phyloP scores from a whole-genome alignment of 108 stramenopile genomes.

The Skeletonema potamos region DNA sequence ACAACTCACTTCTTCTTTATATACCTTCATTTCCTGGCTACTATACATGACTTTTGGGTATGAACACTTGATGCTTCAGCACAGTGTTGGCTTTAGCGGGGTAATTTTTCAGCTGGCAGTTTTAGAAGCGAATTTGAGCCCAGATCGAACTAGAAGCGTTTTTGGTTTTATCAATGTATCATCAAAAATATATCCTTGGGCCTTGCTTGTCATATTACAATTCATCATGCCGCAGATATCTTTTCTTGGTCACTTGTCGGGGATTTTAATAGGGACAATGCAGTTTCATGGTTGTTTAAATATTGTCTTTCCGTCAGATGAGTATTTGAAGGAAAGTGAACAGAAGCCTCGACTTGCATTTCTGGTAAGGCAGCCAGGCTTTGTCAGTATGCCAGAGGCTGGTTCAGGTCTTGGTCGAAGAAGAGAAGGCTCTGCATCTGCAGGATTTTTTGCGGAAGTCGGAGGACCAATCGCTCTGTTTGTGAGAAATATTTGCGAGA shows the following conservation, averaged over 20 bases:
- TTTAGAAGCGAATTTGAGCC: slow-evolving; percentile 60
- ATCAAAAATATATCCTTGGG: slow-evolving; percentile 78
- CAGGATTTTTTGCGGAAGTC: background rate
- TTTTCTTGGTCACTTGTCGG: slow-evolving; percentile 75
- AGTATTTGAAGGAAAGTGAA: slow-evolving; percentile 43
- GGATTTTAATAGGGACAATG: slow-evolving; percentile 69
- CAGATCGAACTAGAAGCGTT: slow-evolving; percentile 50
- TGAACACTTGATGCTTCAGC: slow-evolving; percentile 59
- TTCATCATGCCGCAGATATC: slow-evolving; percentile 79
- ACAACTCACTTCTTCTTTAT: slow-evolving; percentile 55
- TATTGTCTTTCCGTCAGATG: slow-evolving; percentile 37
- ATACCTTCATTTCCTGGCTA: slow-evolving; percentile 57
- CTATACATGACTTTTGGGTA: slow-evolving; percentile 42
- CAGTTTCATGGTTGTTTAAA: slow-evolving; percentile 58
- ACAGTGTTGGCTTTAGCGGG: slow-evolving; percentile 80
- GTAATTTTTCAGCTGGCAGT: slow-evolving; percentile 85
- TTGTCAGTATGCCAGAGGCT: slow-evolving; percentile 15
- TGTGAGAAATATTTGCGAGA: slow-evolving; percentile 44
- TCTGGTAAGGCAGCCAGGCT: slow-evolving; percentile 22
- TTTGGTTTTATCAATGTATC: slow-evolving; percentile 78
- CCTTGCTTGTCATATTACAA: slow-evolving; percentile 66
- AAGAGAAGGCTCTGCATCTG: slow-evolving; percentile 1
- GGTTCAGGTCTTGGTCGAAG: slow-evolving; percentile 19
- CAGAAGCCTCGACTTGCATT: background rate
- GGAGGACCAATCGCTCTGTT: slow-evolving; percentile 19